Percentiles rank a stretch among this genome's conserved stretches.
These are phyloP conservation scores for Trametes coccinea DNA, from an alignment of 768 basidiomycete species.

Conservation along the genomic window DNA sequence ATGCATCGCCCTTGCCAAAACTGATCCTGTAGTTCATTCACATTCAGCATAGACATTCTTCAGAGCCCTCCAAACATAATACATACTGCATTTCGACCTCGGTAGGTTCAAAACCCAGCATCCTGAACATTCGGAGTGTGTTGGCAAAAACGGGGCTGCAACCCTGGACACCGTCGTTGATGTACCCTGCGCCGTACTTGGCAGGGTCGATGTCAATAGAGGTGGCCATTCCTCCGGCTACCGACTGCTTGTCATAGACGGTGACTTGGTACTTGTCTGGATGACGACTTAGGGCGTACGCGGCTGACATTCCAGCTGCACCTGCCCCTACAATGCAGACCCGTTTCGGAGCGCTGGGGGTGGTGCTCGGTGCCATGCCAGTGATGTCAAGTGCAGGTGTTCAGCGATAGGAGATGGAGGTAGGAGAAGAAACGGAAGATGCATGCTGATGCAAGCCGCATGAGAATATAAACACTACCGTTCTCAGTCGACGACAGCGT, in stretches of 20 bases:
- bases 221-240: conserved; percentile 38
- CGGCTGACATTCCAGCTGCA: conserved; percentile 36
- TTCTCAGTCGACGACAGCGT: background rate
- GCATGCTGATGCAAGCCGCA: background rate
- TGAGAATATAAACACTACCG: background rate
- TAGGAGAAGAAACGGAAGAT: background rate
- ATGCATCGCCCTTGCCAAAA: conserved; percentile 38
- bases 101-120: conserved; percentile 35
- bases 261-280: conserved; percentile 34
- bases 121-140: conserved; percentile 37
- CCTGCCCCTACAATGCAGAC: conserved; percentile 32
- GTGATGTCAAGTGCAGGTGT: background rate
- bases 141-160: conserved; percentile 39
- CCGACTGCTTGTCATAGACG: conserved; percentile 33
- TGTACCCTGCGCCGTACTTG: conserved; percentile 36
- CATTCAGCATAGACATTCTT: too few species aligned
- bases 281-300: conserved; percentile 36
- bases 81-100: conserved; percentile 38
- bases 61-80: background rate
- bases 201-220: conserved; percentile 34
- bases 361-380: conserved; percentile 13
- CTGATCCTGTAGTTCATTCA: conserved; percentile 26
- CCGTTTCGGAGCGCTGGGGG: conserved; percentile 22
- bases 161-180: conserved; percentile 40
- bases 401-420: background rate